Evolutionary conservation across 257 asterid genomes (phyloP), one percentile per base, ranked within the genome.

Genomic region (Verbascum thapsus): DNA sequence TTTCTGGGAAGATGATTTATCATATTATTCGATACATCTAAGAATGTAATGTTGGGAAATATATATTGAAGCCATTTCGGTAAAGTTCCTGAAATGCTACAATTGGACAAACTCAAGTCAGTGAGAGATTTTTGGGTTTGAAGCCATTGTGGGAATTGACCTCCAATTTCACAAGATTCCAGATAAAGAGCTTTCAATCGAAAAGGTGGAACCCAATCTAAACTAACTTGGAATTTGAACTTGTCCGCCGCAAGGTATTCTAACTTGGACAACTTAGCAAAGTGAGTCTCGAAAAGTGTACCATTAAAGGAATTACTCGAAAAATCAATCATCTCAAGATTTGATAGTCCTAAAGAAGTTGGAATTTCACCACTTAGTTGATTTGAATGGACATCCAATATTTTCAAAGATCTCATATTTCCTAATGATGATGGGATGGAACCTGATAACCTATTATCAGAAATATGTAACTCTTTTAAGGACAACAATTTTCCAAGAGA

Each of bases 141-240:
- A 26, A 26, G 32, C 32, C 32, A 26, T 26, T 26, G 32, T 26
- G 32, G 32, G 32, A 26, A 26, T 26, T 26, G 32, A 26, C 32
- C 32, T 26, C 32, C 32, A 26, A 26, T 26, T 26, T 26, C 5
- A 5, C 32, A 26, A 26, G 32, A 26, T 26, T 2, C 32, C 32
- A 26, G 32, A 26, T 1, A 5, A 20, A 59, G 65, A 18, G 0
- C 0, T 20, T 50, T 4, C 8, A 63, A 41, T 62, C 48, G 58
- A 16, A 47, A 62, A 48, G 47, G 48, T 32, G 58, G 58, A 48
- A 47, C 35, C 68, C 52, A 63, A 18, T 63, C 15, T 11, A 5
- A 17, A 6, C 41, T 3, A 10, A 63, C 51, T 19, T 47, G 34
- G 5, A 62, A 62, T 18, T 48, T 18, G 9, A 62, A 11, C 40